Evolutionary conservation across 2,329 filamentous ascomycete species (phyloP).

Genomic region (Didymella keratinophila): DNA sequence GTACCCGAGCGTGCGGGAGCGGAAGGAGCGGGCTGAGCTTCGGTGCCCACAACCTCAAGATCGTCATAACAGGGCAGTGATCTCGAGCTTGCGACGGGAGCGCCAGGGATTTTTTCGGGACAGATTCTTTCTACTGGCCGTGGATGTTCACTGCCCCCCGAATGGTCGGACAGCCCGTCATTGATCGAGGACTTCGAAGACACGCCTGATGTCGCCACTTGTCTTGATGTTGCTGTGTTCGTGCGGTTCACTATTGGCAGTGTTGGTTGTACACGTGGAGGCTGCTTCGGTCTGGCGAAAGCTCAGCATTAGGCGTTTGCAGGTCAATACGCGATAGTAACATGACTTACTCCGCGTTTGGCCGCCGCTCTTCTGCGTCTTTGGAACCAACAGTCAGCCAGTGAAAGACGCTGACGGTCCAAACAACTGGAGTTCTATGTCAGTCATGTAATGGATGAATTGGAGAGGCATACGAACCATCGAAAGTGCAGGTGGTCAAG

Average conservation of each 20-base stretch:
- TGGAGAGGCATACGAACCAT: constrained; percentile 42
- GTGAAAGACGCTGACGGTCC: constrained; percentile 45
- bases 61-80: background rate
- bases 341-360: background rate
- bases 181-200: background rate
- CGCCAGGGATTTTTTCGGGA: background rate
- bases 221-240: background rate
- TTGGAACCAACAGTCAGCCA: constrained; percentile 45
- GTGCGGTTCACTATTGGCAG: background rate
- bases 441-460: background rate
- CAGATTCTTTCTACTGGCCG: background rate
- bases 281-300: background rate
- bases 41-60: background rate
- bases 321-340: background rate
- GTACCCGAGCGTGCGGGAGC: background rate
- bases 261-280: background rate
- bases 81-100: background rate
- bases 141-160: background rate
- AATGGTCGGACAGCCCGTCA: background rate
- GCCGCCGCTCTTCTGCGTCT: constrained; percentile 28
- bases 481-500: constrained; percentile 51
- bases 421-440: constrained; percentile 39
- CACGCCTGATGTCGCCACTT: background rate
- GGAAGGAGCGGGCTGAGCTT: too few relatives aligned
- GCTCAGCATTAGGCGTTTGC: background rate